Conservation (phyloP, 2,329 filamentous ascomycete genomes). For the Thelonectria rubi region DNA sequence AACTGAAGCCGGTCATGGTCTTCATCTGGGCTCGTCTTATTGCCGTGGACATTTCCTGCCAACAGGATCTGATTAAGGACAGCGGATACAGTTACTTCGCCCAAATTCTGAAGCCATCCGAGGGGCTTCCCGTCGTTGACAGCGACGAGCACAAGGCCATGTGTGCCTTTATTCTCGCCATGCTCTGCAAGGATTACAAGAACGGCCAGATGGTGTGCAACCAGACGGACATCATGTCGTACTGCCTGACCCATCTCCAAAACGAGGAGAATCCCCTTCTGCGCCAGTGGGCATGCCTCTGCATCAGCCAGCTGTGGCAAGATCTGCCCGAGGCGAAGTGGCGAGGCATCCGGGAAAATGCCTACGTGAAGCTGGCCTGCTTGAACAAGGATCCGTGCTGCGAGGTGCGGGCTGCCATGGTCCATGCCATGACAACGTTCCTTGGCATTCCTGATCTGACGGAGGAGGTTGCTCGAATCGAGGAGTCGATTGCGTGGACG, state of each 20-base stretch:
- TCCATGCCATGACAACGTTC: conserved; percentile 93
- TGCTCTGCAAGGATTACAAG: conserved; percentile 95
- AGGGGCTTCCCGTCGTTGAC: conserved; percentile 85
- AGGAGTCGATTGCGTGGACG: conserved; percentile 89
- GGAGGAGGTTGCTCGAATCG: conserved; percentile 87
- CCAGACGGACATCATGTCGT: conserved; percentile 88
- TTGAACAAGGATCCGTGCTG: conserved; percentile 86
- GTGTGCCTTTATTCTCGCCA: conserved; percentile 97
- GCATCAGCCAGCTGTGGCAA: conserved; percentile 93
- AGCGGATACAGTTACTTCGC: conserved; percentile 98
- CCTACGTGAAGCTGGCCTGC: conserved; percentile 81
- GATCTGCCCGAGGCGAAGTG: conserved; percentile 94
- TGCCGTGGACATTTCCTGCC: conserved; percentile 92
- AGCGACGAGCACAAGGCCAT: conserved; percentile 96
- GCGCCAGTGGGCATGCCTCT: conserved; percentile 94
- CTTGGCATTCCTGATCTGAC: conserved; percentile 92
- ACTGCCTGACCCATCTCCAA: conserved; percentile 82
- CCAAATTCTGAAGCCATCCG: conserved; percentile 85
- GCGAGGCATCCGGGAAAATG: conserved; percentile 89
- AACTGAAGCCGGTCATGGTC: conserved; percentile 98
- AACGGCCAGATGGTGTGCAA: conserved; percentile 93
- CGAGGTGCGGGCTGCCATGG: conserved; percentile 91
- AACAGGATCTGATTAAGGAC: conserved; percentile 93
- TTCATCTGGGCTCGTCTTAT: conserved; percentile 98
- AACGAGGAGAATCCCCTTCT: conserved; percentile 89